Conservation (phyloP, 306 rosid species). For the Prunus mongolica region DNA sequence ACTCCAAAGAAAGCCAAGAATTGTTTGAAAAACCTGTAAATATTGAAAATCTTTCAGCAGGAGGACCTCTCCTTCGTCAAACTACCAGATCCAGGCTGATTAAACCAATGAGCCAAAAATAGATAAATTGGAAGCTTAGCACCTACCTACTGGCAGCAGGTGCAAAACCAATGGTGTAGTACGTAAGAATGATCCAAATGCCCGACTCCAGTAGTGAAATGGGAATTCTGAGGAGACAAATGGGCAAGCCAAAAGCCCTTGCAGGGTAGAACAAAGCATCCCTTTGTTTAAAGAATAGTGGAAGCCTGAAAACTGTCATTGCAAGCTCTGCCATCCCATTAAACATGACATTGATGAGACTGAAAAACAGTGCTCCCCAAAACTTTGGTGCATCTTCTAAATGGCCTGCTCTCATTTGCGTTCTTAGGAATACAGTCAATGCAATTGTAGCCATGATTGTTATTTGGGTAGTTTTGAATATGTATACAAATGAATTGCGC, state of each 20-base stretch:
- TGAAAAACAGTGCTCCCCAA: conserved; percentile 65
- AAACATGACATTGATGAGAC: conserved; percentile 67
- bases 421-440: conserved; percentile 61
- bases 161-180: conserved; percentile 76
- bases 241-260: conserved; percentile 76
- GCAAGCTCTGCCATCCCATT: conserved; percentile 80
- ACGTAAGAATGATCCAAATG: conserved; percentile 64
- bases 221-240: conserved; percentile 68
- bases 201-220: conserved; percentile 67
- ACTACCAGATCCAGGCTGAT: neutral
- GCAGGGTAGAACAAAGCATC: conserved; percentile 59
- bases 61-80: neutral
- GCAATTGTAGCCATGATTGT: conserved; percentile 54
- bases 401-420: conserved; percentile 55
- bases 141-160: conserved; percentile 72
- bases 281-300: conserved; percentile 72
- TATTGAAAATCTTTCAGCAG: neutral
- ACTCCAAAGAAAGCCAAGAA: conserved; percentile 47
- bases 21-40: conserved; percentile 51
- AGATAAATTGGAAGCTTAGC: neutral
- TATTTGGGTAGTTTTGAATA: conserved; percentile 70
- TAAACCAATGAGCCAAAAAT: neutral
- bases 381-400: conserved; percentile 56
- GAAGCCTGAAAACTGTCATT: conserved; percentile 55
- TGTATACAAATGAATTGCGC: conserved; percentile 55